Percentiles rank a stretch among this genome's conserved stretches.
Evolutionary conservation across 192 early-diverging fungal species (phyloP).

Genomic region (Spinellus fusiger): DNA sequence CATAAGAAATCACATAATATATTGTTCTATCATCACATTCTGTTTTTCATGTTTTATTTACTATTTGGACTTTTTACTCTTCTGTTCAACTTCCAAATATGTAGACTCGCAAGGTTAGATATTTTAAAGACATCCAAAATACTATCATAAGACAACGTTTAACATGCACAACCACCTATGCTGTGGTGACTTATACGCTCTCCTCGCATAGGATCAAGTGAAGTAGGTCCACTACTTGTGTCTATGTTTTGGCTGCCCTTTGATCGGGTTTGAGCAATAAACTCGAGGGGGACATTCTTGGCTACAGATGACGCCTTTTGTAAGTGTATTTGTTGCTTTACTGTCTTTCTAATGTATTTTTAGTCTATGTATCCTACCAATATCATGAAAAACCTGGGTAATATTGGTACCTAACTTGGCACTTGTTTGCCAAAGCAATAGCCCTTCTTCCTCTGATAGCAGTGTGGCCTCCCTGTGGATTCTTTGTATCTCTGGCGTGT

Average conservation of each 20-base stretch:
- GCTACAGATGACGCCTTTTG: not conserved
- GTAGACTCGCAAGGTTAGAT: not conserved
- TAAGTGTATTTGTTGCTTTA: not conserved
- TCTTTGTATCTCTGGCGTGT: slow-evolving; percentile 21
- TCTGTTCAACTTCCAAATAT: not conserved
- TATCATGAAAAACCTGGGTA: slow-evolving; percentile 87
- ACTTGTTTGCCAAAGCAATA: slow-evolving; percentile 90
- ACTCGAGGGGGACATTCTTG: slow-evolving; percentile 11
- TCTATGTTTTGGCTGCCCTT: not conserved
- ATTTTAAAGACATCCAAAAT: not conserved
- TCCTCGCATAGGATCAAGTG: slow-evolving; percentile 12
- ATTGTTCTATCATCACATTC: not conserved
- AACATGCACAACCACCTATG: slow-evolving; percentile 15
- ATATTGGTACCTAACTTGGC: slow-evolving; percentile 90
- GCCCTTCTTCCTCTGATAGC: slow-evolving; percentile 58
- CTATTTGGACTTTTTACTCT: not conserved
- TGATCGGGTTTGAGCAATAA: slow-evolving; percentile 4
- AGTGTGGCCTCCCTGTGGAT: slow-evolving; percentile 48
- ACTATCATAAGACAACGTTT: not conserved
- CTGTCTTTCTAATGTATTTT: not conserved
- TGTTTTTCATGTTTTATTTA: not conserved
- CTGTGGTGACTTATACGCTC: not conserved
- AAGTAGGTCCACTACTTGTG: not conserved
- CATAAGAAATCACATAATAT: not conserved
- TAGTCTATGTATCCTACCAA: slow-evolving; percentile 30